These are phyloP conservation scores for Fusarium temperatum DNA, from an alignment of 2,329 filamentous ascomycete species.

Conservation along the genomic window DNA sequence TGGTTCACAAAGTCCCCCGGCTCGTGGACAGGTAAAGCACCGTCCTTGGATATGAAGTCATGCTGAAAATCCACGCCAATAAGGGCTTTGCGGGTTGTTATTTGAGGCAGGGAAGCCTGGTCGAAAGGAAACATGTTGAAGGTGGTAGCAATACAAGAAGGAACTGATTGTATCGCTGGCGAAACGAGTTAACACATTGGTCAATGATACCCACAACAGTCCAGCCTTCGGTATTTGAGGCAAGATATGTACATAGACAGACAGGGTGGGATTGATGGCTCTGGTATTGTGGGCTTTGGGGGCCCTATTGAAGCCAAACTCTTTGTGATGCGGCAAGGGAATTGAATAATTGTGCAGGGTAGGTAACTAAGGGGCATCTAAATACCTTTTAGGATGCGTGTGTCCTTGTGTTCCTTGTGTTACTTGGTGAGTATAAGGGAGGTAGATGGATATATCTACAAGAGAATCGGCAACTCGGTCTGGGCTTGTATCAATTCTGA, in stretches of 20 bases:
- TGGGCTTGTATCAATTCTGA: neutral
- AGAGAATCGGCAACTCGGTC: neutral
- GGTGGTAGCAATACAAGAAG: neutral
- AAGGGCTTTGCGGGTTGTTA: conserved; percentile 73
- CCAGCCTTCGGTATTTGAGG: neutral
- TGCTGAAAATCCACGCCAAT: conserved; percentile 89
- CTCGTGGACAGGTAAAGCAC: conserved; percentile 72
- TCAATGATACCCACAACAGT: neutral
- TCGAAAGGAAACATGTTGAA: conserved; percentile 65
- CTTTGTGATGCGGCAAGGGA: conserved; percentile 23
- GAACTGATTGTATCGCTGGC: neutral
- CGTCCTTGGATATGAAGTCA: conserved; percentile 79
- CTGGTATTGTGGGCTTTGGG: conserved; percentile 18
- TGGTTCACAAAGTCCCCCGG: conserved; percentile 73
- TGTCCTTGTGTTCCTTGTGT: neutral
- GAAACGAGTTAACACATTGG: neutral
- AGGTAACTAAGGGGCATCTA: neutral
- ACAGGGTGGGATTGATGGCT: conserved; percentile 8
- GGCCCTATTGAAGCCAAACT: conserved; percentile 14
- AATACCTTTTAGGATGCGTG: neutral
- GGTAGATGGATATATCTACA: neutral
- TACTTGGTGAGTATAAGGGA: neutral
- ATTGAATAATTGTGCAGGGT: conserved; percentile 15
- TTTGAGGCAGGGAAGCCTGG: conserved; percentile 61
- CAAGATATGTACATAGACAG: conserved; percentile 2